Evolutionary conservation across 1,139 yeast genomes (phyloP).

Genomic region (Geotrichum reessii): DNA sequence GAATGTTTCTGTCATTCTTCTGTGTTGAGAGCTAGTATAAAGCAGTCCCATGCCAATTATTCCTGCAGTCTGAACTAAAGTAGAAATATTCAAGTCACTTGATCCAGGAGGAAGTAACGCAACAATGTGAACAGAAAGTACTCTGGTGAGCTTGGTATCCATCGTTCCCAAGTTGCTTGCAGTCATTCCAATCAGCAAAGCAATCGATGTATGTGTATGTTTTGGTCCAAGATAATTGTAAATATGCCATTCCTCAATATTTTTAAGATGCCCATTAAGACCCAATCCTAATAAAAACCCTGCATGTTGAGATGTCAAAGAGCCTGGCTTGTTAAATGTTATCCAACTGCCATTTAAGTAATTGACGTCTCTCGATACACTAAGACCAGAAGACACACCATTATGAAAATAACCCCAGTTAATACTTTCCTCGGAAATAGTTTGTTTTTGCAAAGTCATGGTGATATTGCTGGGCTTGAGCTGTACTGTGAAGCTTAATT

Average conservation of each 20-base stretch:
- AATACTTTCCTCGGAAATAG: conserved; percentile 46
- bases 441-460: conserved; percentile 53
- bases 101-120: conserved; percentile 90
- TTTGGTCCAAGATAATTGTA: conserved; percentile 91
- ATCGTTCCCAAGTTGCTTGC: conserved; percentile 80
- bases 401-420: conserved; percentile 92
- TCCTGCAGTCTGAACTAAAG: conserved; percentile 87
- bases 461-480: conserved; percentile 65
- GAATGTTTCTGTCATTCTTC: conserved; percentile 81
- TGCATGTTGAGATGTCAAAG: conserved; percentile 76
- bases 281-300: conserved; percentile 94
- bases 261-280: conserved; percentile 77
- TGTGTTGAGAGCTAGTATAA: conserved; percentile 70
- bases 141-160: conserved; percentile 85
- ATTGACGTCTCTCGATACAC: conserved; percentile 60
- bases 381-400: conserved; percentile 84
- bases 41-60: conserved; percentile 82
- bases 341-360: conserved; percentile 92
- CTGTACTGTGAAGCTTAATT: conserved; percentile 60
- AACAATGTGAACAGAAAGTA: conserved; percentile 86
- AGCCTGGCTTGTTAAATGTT: conserved; percentile 72
- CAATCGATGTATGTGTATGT: conserved; percentile 78
- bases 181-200: conserved; percentile 84
- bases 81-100: conserved; percentile 77
- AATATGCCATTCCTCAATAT: conserved; percentile 93